Conservation (phyloP, 1,284 basidiomycete species). For the Porphyrellus sp. region DNA sequence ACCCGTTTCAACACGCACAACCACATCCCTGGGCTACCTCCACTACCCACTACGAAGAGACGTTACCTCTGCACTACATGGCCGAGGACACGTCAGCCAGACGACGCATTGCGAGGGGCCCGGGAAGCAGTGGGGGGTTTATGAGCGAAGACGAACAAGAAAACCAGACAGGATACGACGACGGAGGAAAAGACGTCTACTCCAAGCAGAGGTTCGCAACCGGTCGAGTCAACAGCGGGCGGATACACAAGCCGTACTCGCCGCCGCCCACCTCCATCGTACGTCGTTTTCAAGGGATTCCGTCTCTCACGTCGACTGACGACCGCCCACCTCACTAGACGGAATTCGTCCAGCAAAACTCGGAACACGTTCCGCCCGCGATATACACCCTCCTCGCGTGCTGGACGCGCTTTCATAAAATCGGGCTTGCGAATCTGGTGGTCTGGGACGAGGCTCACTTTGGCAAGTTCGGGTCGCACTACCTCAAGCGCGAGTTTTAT, state of each 20-base stretch:
- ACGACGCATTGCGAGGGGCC: constrained; percentile 51
- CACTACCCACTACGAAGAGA: constrained; percentile 44
- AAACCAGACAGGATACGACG: constrained; percentile 46
- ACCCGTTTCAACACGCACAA: constrained; percentile 46
- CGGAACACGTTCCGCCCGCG: constrained; percentile 77
- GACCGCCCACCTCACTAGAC: constrained; percentile 40
- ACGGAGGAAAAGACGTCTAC: constrained; percentile 74
- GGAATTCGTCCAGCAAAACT: constrained; percentile 80
- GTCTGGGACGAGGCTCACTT: constrained; percentile 99
- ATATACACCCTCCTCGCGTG: constrained; percentile 92
- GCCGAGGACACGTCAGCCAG: constrained; percentile 61
- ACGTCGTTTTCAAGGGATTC: constrained; percentile 30
- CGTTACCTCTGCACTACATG: constrained; percentile 70
- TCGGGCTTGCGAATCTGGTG: constrained; percentile 84
- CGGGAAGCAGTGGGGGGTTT: constrained; percentile 38
- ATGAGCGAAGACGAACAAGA: constrained; percentile 39
- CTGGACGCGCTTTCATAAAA: constrained; percentile 92
- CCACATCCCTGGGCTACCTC: constrained; percentile 35
- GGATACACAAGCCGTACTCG: constrained; percentile 53
- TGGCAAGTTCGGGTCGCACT: constrained; percentile 95
- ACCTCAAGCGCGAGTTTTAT: constrained; percentile 94
- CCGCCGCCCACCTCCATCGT: constrained; percentile 74
- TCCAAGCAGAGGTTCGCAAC: constrained; percentile 53
- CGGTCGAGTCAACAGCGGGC: constrained; percentile 55
- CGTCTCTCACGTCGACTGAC: background rate